Percentiles rank a stretch among this genome's conserved stretches.
Evolutionary conservation across 1,139 yeast genomes (phyloP).

Genomic region (Lodderomyces margitis): DNA sequence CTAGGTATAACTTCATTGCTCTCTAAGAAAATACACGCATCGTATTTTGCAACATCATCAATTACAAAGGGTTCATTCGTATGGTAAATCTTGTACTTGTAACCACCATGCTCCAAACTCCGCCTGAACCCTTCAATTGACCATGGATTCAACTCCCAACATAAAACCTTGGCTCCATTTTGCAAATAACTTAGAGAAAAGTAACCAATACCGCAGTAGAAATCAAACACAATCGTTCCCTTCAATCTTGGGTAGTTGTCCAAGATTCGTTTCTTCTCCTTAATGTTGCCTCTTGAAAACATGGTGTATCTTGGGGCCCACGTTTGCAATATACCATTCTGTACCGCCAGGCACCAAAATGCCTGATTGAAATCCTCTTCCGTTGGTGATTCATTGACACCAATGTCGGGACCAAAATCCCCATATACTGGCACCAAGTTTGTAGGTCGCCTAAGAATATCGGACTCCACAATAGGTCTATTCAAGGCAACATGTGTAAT

Average conservation of each 20-base stretch:
- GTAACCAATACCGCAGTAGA: conserved; percentile 87
- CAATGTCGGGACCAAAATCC: conserved; percentile 54
- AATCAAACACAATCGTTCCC: conserved; percentile 54
- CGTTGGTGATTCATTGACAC: conserved; percentile 36
- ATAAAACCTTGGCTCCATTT: conserved; percentile 55
- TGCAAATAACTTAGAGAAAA: conserved; percentile 69
- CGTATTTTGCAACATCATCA: conserved; percentile 18
- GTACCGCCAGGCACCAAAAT: conserved; percentile 71
- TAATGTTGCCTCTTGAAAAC: conserved; percentile 88
- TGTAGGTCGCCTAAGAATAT: conserved; percentile 60
- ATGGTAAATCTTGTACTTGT: conserved; percentile 34
- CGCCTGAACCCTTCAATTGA: conserved; percentile 67
- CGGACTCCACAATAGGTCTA: conserved; percentile 60
- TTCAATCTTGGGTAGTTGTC: conserved; percentile 32
- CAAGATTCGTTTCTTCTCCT: conserved; percentile 71
- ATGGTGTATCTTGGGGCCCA: conserved; percentile 88
- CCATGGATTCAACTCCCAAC: conserved; percentile 91
- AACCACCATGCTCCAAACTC: conserved; percentile 50
- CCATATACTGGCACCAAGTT: conserved; percentile 61
- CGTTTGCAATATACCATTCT: conserved; percentile 72
- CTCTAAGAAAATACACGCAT: conserved; percentile 53
- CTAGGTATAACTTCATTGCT: conserved; percentile 51
- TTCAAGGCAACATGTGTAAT: conserved; percentile 69
- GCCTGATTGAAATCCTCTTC: conserved; percentile 45
- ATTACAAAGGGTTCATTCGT: conserved; percentile 20